Base-by-base conservation (phyloP, 2,329 filamentous ascomycete species). In the Paraphaeosphaeria minitans region DNA sequence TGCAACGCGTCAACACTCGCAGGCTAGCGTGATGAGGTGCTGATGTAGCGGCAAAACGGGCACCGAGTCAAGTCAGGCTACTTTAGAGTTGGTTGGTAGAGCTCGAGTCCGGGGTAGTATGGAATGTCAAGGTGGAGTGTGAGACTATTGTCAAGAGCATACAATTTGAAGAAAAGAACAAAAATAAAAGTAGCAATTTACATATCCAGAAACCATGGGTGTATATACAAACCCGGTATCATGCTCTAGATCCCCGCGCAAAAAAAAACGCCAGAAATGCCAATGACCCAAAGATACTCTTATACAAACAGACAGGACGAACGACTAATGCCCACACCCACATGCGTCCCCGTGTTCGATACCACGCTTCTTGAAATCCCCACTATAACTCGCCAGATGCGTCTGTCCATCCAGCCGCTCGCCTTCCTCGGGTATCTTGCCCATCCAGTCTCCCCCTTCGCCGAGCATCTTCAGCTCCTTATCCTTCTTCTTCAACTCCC, bases 401-500 rank as follows among this genome's bases (percentile, higher is more conserved):
- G 78, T 78, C 70, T 81, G 79, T 0, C 79, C 79, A 69, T 82
- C 80, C 47, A 82, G 54, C 22, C 79, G 68, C 70, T 80, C 71
- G 0, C 75, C 78, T 7, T 75, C 71, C 16, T 71, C 71, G 0
- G 81, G 79, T 0, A 79, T 43, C 37, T 61, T 66, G 1, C 81
- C 81, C 71, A 83, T 75, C 77, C 80, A 83, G 4, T 71, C 55
- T 64, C 58, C 43, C 64, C 65, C 8, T 67, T 62, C 0, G 55
- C 70, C 68, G 45, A 68, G 39, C 5, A 68, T 67, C 53, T 72
- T 75, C 50, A 78, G 67, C 7, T 60, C 60, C 12, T 60, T 60
- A 22, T 77, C 76, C 79, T 87, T 87, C 62, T 87, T 79, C 66
- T 82, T 84, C 46, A 99, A 79, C 76, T 95, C 88, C 70, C 86